Evolutionary conservation across 1,284 basidiomycete genomes (phyloP).

Genomic region (Sanghuangporus weigelae): DNA sequence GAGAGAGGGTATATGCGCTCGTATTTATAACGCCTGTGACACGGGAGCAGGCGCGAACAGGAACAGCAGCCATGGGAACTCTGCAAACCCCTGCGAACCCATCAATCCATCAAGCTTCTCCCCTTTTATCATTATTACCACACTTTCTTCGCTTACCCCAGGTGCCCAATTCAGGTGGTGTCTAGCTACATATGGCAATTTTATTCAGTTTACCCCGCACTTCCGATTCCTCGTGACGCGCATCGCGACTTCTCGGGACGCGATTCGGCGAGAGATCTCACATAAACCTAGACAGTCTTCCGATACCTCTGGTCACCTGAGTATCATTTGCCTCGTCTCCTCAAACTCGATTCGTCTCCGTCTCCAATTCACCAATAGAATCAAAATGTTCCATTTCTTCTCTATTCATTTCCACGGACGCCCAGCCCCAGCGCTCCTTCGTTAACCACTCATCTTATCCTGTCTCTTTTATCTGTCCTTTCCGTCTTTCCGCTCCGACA

Average conservation of each 20-base stretch:
- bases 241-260: slow-evolving; percentile 1
- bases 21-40: not conserved
- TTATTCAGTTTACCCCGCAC: not conserved
- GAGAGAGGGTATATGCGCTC: not conserved
- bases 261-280: not conserved
- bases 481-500: not conserved
- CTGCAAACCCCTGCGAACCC: not conserved
- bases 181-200: not conserved
- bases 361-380: not conserved
- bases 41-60: not conserved
- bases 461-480: not conserved
- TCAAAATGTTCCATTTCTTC: not conserved
- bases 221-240: not conserved
- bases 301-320: not conserved
- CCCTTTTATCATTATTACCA: not conserved
- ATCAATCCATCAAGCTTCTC: not conserved
- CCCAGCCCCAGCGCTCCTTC: not conserved
- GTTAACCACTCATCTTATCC: not conserved
- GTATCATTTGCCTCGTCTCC: not conserved
- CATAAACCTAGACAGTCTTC: not conserved
- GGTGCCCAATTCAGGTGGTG: not conserved
- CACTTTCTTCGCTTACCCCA: not conserved
- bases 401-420: not conserved
- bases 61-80: not conserved
- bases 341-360: too few species aligned